Percentiles rank a stretch among this genome's conserved stretches.
Evolutionary conservation across 2,329 filamentous ascomycete species (phyloP).

Genomic region (Raffaelea arxii): DNA sequence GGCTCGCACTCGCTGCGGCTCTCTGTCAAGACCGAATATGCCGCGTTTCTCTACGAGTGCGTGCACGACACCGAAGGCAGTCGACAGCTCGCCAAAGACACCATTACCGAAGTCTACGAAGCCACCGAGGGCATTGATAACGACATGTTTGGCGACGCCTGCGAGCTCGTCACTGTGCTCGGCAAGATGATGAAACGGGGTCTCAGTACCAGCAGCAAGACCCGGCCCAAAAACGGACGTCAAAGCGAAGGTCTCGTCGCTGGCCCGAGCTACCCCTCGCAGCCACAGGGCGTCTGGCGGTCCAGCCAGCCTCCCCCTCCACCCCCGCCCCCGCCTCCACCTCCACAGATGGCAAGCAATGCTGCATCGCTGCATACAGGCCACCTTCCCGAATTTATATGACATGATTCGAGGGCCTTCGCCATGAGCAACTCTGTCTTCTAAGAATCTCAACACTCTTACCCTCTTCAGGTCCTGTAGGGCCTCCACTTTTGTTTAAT

Average conservation of each 20-base stretch:
- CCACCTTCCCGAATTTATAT: slow-evolving; percentile 13
- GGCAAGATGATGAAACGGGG: slow-evolving; percentile 63
- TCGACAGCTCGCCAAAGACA: slow-evolving; percentile 65
- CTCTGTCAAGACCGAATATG: slow-evolving; percentile 84
- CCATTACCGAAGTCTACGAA: slow-evolving; percentile 85
- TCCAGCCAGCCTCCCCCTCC: background rate
- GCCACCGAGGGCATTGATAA: slow-evolving; percentile 89
- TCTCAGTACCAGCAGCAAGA: slow-evolving; percentile 2
- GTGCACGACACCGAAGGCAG: slow-evolving; percentile 71
- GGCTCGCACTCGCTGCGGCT: slow-evolving; percentile 84
- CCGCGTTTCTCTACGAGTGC: slow-evolving; percentile 90
- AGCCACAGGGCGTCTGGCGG: background rate
- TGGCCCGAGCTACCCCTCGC: background rate
- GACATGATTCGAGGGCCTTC: background rate
- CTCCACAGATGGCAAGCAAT: background rate
- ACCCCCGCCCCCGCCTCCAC: too few species aligned
- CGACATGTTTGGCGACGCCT: slow-evolving; percentile 88
- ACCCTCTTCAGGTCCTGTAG: too few species aligned
- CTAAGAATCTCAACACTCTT: background rate
- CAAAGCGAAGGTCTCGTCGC: background rate
- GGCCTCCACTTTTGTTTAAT: too few species aligned
- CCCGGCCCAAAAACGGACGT: background rate
- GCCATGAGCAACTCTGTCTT: background rate
- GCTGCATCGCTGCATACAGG: background rate
- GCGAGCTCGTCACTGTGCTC: slow-evolving; percentile 74